phyloP scores from a whole-genome alignment of 208 protist species.

The Trypanosoma mega region DNA sequence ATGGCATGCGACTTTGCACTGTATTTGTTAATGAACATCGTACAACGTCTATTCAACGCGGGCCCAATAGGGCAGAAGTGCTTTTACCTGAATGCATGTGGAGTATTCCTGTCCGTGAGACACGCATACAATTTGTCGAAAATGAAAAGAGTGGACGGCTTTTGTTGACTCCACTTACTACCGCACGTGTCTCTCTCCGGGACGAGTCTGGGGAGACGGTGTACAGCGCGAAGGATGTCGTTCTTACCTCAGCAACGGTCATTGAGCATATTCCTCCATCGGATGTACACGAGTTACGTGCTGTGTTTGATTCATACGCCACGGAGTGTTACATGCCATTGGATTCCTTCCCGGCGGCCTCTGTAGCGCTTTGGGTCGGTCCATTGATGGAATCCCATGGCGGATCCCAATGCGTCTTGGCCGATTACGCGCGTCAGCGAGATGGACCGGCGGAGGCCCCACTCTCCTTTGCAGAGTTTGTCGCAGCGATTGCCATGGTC shows the following conservation, averaged over 20 bases:
- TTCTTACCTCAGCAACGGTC: constrained; percentile 22
- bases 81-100: constrained; percentile 27
- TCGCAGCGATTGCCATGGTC: constrained; percentile 30
- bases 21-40: constrained; percentile 37
- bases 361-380: constrained; percentile 13
- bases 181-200: constrained; percentile 31
- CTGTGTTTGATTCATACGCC: constrained; percentile 18
- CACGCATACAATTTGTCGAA: constrained; percentile 25
- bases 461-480: constrained; percentile 34
- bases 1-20: constrained; percentile 29
- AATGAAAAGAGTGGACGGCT: constrained; percentile 19
- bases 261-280: constrained; percentile 22
- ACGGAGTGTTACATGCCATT: constrained; percentile 12
- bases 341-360: constrained; percentile 18
- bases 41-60: constrained; percentile 23
- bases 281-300: constrained; percentile 23
- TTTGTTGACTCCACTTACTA: constrained; percentile 34
- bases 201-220: constrained; percentile 22
- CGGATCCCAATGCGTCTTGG: constrained; percentile 12
- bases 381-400: neutral
- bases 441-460: neutral
- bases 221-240: constrained; percentile 27
- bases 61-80: constrained; percentile 38
- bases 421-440: neutral
- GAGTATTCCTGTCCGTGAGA: constrained; percentile 18